These are phyloP conservation scores for Exophiala oligosperma DNA, from an alignment of 2,329 filamentous ascomycete genomes.

Conservation along the genomic window DNA sequence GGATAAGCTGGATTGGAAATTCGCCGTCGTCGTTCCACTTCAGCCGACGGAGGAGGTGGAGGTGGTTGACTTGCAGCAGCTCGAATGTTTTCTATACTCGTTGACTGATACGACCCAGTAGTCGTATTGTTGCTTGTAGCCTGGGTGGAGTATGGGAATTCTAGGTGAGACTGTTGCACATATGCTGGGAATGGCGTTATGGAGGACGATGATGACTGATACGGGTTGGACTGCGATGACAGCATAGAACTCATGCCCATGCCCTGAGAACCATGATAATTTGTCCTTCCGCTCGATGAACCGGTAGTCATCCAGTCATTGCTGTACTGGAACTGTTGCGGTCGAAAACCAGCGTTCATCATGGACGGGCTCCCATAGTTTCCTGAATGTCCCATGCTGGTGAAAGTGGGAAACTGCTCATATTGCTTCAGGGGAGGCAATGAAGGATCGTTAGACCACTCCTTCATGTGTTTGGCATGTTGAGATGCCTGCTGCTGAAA, in stretches of 20 bases:
- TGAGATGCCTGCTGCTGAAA: conserved; percentile 29
- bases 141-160: conserved; percentile 16
- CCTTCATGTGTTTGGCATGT: conserved; percentile 28
- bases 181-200: conserved; percentile 17
- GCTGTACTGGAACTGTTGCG: conserved; percentile 24
- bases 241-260: conserved; percentile 18
- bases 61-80: conserved; percentile 26
- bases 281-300: conserved; percentile 2
- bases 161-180: conserved; percentile 21
- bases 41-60: conserved; percentile 27
- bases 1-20: conserved; percentile 31
- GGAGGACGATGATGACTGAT: conserved; percentile 5
- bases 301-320: conserved; percentile 28
- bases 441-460: conserved; percentile 25
- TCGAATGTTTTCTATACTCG: conserved; percentile 24
- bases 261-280: conserved; percentile 10
- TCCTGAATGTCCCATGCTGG: conserved; percentile 1
- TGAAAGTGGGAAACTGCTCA: conserved; percentile 20
- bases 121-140: not conserved
- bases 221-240: conserved; percentile 9
- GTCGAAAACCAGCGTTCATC: conserved; percentile 16
- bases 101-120: conserved; percentile 13
- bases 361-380: conserved; percentile 12
- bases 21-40: conserved; percentile 26
- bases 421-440: conserved; percentile 22